Base-by-base conservation (phyloP, 2,329 filamentous ascomycete species). In the Diplodia scrobiculata region DNA sequence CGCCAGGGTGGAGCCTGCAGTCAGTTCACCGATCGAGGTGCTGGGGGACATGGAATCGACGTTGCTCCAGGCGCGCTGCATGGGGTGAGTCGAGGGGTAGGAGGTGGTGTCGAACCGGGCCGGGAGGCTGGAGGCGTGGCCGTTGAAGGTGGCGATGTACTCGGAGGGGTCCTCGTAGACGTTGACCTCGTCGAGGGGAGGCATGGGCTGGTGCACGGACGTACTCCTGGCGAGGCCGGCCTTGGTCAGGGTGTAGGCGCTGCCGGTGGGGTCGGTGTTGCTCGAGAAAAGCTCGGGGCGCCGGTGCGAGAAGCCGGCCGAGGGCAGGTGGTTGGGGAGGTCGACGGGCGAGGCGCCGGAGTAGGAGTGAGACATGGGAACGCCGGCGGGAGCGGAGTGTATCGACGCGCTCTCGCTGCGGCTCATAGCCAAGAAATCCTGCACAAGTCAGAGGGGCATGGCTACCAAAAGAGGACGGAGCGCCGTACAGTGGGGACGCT, bases 1-100 rank as follows among this genome's bases (percentile, higher is more conserved):
- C 59, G 75, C 72, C 52, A 73, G 71, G 73, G 75, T 76, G 71
- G 78, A 73, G 5, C 60, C 72, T 68, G 74, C 73, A 54, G 77
- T 77, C 72, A 76, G 73, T 67, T 76, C 71, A 68, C 73, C 73
- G 69, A 75, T 73, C 50, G 75, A 73, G 13, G 77, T 78, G 69
- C 73, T 75, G 63, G 78, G 75, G 19, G 76, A 74, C 6, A 70
- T 71, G 51, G 74, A 77, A 68, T 68, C 71, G 68, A 71, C 70
- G 65, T 70, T 71, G 63, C 71, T 71, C 75, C 75, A 78, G 38
- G 60, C 21, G 52, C 25, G 29, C 66, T 63, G 50, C 25, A 62
- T 52, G 34, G 47, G 55, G n/a, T 73, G 72, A 60, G 62, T 71
- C 71, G 62, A 71, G 69, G 25, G 19, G 29, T 72, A 69, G 51